Conservation (phyloP, 768 basidiomycete genomes). For the Hypholoma fasciculare region DNA sequence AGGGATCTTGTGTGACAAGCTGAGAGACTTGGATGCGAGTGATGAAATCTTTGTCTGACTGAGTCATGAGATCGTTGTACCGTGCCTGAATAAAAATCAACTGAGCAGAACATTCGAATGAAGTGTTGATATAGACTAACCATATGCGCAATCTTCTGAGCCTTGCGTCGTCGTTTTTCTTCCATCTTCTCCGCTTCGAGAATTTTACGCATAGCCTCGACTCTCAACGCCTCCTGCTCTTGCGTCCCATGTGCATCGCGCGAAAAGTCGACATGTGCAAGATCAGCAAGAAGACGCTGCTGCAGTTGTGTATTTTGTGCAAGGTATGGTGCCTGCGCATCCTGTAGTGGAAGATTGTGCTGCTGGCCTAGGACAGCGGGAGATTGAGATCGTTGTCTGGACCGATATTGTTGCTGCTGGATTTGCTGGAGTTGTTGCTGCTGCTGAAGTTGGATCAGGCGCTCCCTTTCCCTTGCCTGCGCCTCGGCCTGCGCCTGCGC, state of each 20-base stretch:
- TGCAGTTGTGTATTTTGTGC: constrained; percentile 71
- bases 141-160: constrained; percentile 89
- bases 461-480: constrained; percentile 9
- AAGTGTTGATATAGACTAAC: constrained; percentile 36
- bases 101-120: neutral
- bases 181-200: constrained; percentile 90
- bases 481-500: constrained; percentile 11
- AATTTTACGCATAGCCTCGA: constrained; percentile 86
- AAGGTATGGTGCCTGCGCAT: constrained; percentile 35
- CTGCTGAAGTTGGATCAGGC: constrained; percentile 2
- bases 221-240: constrained; percentile 69
- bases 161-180: constrained; percentile 76
- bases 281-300: constrained; percentile 74
- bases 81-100: constrained; percentile 60
- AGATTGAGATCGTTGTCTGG: constrained; percentile 45
- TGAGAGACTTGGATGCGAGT: constrained; percentile 99
- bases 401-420: constrained; percentile 41
- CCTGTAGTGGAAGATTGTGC: constrained; percentile 43
- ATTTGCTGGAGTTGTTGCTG: constrained; percentile 25
- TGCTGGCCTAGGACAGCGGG: constrained; percentile 35
- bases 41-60: constrained; percentile 99
- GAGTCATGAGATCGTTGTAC: constrained; percentile 95
- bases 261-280: constrained; percentile 66
- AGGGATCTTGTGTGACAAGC: constrained; percentile 95
- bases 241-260: constrained; percentile 63